Evolutionary conservation across 306 rosid genomes (phyloP).

Genomic region (Citrullus colocynthis): DNA sequence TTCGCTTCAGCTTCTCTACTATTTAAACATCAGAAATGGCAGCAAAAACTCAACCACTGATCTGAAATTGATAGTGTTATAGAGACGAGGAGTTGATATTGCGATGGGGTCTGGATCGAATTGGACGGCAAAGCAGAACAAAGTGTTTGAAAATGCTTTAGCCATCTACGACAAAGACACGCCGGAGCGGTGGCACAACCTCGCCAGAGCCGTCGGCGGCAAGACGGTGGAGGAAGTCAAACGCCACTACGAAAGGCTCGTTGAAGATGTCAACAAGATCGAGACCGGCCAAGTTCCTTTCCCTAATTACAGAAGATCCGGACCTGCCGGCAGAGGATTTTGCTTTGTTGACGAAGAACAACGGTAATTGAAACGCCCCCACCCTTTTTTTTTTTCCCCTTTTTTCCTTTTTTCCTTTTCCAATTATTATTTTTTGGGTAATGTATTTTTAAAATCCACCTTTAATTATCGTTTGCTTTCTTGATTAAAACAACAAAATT

Average conservation of each 20-base stretch:
- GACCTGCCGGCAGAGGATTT: constrained; percentile 17
- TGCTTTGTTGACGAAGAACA: constrained; percentile 24
- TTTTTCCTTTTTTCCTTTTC: too few relatives aligned
- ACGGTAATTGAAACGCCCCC: constrained; percentile 15
- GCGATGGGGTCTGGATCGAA: constrained; percentile 1
- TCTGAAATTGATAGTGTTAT: not conserved
- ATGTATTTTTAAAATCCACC: not conserved
- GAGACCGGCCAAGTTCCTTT: constrained; percentile 62
- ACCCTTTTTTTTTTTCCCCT: not conserved
- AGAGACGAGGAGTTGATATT: not conserved
- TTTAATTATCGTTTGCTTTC: not conserved
- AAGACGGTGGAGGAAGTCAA: constrained; percentile 64
- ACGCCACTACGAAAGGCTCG: constrained; percentile 52
- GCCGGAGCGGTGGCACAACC: constrained; percentile 58
- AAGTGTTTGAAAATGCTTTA: constrained; percentile 66
- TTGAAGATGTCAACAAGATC: constrained; percentile 53
- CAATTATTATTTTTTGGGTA: not conserved
- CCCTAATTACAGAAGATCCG: constrained; percentile 38
- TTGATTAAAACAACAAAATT: not conserved
- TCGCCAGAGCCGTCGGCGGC: constrained; percentile 70
- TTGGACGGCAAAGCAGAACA: constrained; percentile 70
- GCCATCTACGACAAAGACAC: constrained; percentile 47
- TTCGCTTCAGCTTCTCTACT: not conserved
- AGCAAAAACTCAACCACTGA: not conserved
- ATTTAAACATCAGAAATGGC: not conserved